Evolutionary conservation across 306 rosid species (phyloP).

Genomic region (Prunus salicina): DNA sequence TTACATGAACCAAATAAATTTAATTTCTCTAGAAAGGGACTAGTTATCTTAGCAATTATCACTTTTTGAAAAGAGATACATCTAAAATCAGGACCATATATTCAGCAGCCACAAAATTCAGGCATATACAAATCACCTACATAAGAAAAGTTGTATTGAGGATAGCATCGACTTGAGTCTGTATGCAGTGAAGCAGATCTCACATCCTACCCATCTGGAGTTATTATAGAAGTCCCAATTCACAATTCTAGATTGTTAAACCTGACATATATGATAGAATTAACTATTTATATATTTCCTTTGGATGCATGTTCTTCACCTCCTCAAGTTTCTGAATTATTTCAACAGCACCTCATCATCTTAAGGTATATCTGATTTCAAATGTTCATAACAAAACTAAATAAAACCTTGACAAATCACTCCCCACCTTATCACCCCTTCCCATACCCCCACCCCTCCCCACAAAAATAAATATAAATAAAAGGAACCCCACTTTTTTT

Average conservation of each 20-base stretch:
- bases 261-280: background rate
- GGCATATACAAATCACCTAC: background rate
- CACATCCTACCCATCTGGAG: background rate
- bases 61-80: background rate
- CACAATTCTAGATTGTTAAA: background rate
- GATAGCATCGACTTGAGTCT: background rate
- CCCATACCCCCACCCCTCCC: background rate
- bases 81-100: background rate
- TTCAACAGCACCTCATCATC: background rate
- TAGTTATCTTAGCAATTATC: background rate
- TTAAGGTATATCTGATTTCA: background rate
- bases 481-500: background rate
- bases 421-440: background rate
- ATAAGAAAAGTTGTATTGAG: background rate
- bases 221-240: background rate
- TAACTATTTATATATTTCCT: too few relatives aligned
- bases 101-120: background rate
- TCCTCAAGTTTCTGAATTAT: background rate
- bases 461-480: background rate
- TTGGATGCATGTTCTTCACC: background rate
- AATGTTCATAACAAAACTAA: background rate
- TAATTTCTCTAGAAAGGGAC: background rate
- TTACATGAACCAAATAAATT: background rate
- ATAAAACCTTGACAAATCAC: background rate
- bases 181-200: background rate